Conservation (phyloP, 306 rosid genomes). For the Pyrus pyrifolia region DNA sequence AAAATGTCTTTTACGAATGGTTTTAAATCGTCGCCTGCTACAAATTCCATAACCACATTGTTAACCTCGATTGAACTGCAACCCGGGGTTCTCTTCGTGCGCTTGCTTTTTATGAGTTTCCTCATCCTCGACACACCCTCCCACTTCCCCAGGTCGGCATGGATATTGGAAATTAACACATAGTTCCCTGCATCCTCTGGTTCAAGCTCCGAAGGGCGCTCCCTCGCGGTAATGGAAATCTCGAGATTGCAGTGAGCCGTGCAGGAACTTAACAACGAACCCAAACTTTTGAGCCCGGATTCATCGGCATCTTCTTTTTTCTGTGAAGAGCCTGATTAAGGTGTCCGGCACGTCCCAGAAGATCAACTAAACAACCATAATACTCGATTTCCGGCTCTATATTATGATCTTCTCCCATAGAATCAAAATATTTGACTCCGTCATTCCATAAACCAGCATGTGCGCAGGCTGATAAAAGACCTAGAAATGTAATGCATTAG, state of each 20-base stretch:
- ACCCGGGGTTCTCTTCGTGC: conserved; percentile 67
- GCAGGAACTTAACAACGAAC: conserved; percentile 67
- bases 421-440: conserved; percentile 57
- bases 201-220: conserved; percentile 54
- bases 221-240: conserved; percentile 55
- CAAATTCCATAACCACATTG: conserved; percentile 55
- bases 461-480: conserved; percentile 65
- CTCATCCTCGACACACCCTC: conserved; percentile 56
- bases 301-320: conserved; percentile 57
- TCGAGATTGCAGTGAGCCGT: conserved; percentile 58
- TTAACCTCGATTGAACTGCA: conserved; percentile 64
- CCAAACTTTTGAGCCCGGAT: conserved; percentile 73
- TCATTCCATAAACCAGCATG: conserved; percentile 66
- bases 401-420: conserved; percentile 32
- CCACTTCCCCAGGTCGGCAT: conserved; percentile 76
- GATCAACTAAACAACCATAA: conserved; percentile 82
- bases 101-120: conserved; percentile 45
- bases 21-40: conserved; percentile 48
- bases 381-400: conserved; percentile 58
- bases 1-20: conserved; percentile 49
- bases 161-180: conserved; percentile 68
- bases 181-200: conserved; percentile 81
- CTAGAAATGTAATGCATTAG: conserved; percentile 65
- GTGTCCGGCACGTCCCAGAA: conserved; percentile 63
- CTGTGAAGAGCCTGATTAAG: conserved; percentile 54